Evolutionary conservation across 208 protist genomes (phyloP).

Genomic region (Trypanosoma lewisi): DNA sequence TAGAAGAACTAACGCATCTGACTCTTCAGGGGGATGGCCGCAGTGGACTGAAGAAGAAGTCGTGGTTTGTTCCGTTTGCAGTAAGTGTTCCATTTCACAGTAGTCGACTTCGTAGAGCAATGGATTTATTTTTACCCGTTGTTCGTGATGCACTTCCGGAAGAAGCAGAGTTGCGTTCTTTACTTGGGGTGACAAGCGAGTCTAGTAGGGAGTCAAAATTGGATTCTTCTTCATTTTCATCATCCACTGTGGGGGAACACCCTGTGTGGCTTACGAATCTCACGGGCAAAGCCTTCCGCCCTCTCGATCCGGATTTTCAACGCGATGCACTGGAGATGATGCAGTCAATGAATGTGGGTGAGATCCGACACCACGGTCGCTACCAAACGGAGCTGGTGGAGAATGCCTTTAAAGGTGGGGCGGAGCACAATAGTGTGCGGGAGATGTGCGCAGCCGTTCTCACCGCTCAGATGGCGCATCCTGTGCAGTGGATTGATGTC

Average conservation of each 20-base stretch:
- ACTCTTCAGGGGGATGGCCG: constrained; percentile 81
- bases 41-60: constrained; percentile 86
- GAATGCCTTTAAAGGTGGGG: constrained; percentile 41
- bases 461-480: constrained; percentile 71
- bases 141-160: constrained; percentile 66
- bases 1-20: constrained; percentile 73
- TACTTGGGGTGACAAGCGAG: constrained; percentile 39
- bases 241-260: not conserved
- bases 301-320: constrained; percentile 59
- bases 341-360: constrained; percentile 71
- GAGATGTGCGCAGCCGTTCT: constrained; percentile 74
- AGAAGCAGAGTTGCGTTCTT: constrained; percentile 46
- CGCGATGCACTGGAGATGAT: constrained; percentile 40
- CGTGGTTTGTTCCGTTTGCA: constrained; percentile 84
- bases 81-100: constrained; percentile 86
- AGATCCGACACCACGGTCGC: constrained; percentile 68
- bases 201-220: not conserved
- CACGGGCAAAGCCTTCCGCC: constrained; percentile 65
- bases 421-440: constrained; percentile 41
- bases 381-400: constrained; percentile 48
- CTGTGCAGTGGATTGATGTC: constrained; percentile 77
- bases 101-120: constrained; percentile 49
- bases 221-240: not conserved
- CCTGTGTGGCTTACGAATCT: constrained; percentile 84
- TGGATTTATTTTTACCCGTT: constrained; percentile 75